A percentile compares a stretch with the other conserved stretches of the same genome.
phyloP scores from a whole-genome alignment of 805 yeast genomes.

The Candida pini region DNA sequence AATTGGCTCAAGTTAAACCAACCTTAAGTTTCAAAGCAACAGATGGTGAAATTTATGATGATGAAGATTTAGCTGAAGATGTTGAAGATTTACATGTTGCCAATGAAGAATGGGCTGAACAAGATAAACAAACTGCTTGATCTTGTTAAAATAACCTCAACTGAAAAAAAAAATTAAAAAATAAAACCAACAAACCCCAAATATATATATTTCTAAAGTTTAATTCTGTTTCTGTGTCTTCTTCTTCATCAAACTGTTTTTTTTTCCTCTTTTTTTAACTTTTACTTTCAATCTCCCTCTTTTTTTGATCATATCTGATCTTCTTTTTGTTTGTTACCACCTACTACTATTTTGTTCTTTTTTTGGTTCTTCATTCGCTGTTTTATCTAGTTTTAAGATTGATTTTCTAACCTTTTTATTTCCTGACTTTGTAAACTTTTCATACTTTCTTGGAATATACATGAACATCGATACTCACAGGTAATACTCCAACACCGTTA shows the following conservation, averaged over 20 bases:
- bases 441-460: slow-evolving; percentile 14
- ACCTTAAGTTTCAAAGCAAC: slow-evolving; percentile 59
- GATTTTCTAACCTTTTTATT: background rate
- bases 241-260: too few species aligned
- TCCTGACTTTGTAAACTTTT: background rate
- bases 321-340: background rate
- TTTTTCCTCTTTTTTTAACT: too few species aligned
- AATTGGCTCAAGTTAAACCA: slow-evolving; percentile 77
- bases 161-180: background rate
- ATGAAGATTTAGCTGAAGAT: slow-evolving; percentile 44
- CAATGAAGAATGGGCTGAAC: slow-evolving; percentile 32
- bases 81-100: slow-evolving; percentile 45
- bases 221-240: slow-evolving; percentile 1
- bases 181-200: background rate
- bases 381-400: slow-evolving; percentile 1
- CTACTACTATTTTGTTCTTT: slow-evolving; percentile 1
- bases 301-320: background rate
- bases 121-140: slow-evolving; percentile 25
- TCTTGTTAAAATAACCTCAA: background rate
- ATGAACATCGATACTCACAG: slow-evolving; percentile 20
- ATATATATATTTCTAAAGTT: background rate
- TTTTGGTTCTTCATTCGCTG: slow-evolving; percentile 3
- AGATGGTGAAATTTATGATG: slow-evolving; percentile 44
- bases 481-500: slow-evolving; percentile 12
- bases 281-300: too few species aligned